Percentiles rank a stretch among this genome's conserved stretches.
phyloP scores from a whole-genome alignment of 805 yeast species.

The Lipomyces sp. region DNA sequence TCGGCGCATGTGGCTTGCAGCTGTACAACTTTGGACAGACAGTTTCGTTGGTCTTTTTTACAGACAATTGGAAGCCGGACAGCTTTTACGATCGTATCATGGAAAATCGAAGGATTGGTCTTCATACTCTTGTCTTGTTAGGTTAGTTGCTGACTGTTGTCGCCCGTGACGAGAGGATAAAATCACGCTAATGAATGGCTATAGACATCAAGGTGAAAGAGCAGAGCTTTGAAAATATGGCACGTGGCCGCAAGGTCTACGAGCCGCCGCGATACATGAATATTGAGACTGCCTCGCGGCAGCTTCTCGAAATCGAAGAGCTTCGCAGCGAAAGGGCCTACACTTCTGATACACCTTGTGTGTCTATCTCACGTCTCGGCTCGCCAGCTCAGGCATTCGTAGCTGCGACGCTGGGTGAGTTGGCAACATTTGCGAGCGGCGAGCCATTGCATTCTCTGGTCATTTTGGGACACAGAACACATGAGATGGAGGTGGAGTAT shows the following conservation, averaged over 20 bases:
- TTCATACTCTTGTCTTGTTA: conserved; percentile 81
- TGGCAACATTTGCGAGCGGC: conserved; percentile 83
- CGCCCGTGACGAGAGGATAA: background rate
- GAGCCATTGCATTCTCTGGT: conserved; percentile 91
- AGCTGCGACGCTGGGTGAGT: conserved; percentile 77
- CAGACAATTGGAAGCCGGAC: conserved; percentile 95
- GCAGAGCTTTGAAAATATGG: conserved; percentile 90
- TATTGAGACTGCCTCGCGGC: conserved; percentile 83
- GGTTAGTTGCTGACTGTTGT: conserved; percentile 38
- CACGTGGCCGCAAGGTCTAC: conserved; percentile 83
- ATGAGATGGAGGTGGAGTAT: conserved; percentile 86
- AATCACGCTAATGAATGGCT: background rate
- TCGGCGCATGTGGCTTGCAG: conserved; percentile 96
- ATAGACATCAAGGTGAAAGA: conserved; percentile 86
- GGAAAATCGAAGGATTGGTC: conserved; percentile 87
- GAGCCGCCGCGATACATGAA: conserved; percentile 98
- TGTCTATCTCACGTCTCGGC: conserved; percentile 88
- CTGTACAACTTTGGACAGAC: conserved; percentile 95
- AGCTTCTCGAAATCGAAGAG: conserved; percentile 84
- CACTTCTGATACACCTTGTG: conserved; percentile 84
- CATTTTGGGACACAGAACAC: conserved; percentile 86
- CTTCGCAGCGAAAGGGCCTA: conserved; percentile 71
- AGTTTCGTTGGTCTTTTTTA: conserved; percentile 92
- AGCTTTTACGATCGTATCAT: conserved; percentile 83
- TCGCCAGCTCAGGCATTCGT: conserved; percentile 77